phyloP scores from a whole-genome alignment of 1,284 basidiomycete species.

The Agaricales sp. region DNA sequence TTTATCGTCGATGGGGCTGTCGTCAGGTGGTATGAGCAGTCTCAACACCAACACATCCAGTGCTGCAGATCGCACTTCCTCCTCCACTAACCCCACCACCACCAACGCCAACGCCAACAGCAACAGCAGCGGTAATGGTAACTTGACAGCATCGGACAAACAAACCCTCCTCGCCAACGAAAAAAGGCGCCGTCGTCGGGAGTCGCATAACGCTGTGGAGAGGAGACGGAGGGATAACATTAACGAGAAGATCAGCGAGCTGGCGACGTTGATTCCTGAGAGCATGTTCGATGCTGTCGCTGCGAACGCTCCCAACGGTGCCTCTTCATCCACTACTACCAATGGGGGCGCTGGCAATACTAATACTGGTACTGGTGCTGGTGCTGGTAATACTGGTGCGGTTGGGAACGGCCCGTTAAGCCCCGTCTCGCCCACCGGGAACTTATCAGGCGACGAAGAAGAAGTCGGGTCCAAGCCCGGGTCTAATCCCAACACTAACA shows the following conservation, averaged over 20 bases:
- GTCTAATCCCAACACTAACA: background rate
- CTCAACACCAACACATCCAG: too few relatives aligned
- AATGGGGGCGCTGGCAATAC: background rate
- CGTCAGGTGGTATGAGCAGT: too few relatives aligned
- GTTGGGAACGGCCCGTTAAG: background rate
- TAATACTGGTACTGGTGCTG: background rate
- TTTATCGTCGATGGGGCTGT: too few relatives aligned
- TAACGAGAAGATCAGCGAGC: slow-evolving; percentile 87
- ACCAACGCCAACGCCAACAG: slow-evolving; percentile 8
- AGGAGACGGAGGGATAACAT: slow-evolving; percentile 82
- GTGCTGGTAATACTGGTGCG: background rate
- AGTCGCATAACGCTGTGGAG: slow-evolving; percentile 89
- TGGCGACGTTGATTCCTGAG: slow-evolving; percentile 82
- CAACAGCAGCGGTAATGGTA: slow-evolving; percentile 9
- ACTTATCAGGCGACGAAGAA: background rate
- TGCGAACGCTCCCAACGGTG: background rate
- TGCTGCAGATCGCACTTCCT: too few relatives aligned
- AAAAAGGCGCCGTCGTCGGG: slow-evolving; percentile 68
- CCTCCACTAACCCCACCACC: slow-evolving; percentile 6
- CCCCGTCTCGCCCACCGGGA: background rate
- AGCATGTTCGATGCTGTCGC: slow-evolving; percentile 47
- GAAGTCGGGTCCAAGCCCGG: background rate
- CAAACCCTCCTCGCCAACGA: slow-evolving; percentile 53
- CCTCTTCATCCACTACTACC: background rate
- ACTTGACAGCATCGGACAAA: slow-evolving; percentile 22